phyloP scores from a whole-genome alignment of 345 rosid species.

The Citrus reticulata region DNA sequence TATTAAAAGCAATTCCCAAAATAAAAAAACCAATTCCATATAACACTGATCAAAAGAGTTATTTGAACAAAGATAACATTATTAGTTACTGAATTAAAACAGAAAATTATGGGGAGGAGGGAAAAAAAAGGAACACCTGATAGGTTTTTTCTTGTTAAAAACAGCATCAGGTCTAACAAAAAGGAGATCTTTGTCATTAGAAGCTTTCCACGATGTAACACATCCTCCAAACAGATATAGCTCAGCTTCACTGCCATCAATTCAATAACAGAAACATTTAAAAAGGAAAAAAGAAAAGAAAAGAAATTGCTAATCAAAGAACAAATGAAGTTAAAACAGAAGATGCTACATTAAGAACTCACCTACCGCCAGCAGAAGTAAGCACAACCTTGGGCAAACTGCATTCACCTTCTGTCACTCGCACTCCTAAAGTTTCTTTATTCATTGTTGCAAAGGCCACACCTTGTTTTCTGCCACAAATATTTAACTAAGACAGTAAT shows the following conservation, averaged over 20 bases:
- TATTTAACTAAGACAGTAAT: not conserved
- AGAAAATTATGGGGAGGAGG: not conserved
- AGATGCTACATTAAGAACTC: not conserved
- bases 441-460: constrained; percentile 52
- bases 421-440: constrained; percentile 45
- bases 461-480: constrained; percentile 35
- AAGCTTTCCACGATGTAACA: constrained; percentile 81
- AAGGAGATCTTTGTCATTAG: constrained; percentile 74
- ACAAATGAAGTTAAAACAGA: not conserved
- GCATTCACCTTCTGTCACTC: constrained; percentile 77
- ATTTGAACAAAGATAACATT: not conserved
- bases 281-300: too few species aligned
- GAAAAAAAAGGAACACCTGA: constrained; percentile 42
- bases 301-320: not conserved
- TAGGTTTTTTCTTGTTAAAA: constrained; percentile 83
- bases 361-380: constrained; percentile 73
- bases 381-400: constrained; percentile 81
- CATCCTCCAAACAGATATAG: constrained; percentile 87
- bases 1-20: not conserved
- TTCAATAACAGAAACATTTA: not conserved
- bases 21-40: not conserved
- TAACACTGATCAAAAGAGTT: not conserved
- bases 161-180: constrained; percentile 97
- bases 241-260: constrained; percentile 70
- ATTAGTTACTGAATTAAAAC: not conserved